These are phyloP conservation scores for Ophiostoma himal-ulmi DNA, from an alignment of 2,329 filamentous ascomycete genomes.

Conservation along the genomic window DNA sequence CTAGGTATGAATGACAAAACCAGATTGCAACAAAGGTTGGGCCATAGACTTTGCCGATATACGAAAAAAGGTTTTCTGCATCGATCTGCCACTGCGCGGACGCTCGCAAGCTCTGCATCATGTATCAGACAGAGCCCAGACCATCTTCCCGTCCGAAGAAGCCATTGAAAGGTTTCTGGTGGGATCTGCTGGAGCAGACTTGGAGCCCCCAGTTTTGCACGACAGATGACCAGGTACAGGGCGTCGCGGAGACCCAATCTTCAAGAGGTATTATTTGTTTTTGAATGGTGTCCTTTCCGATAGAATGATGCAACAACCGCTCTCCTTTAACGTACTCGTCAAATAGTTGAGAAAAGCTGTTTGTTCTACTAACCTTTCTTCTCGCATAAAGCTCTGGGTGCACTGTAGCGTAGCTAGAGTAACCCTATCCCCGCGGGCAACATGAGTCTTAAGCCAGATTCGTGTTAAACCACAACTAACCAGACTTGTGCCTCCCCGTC, in stretches of 20 bases:
- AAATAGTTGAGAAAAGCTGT: constrained; percentile 21
- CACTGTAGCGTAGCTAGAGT: constrained; percentile 41
- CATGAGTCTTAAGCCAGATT: too few species aligned
- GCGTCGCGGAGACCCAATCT: constrained; percentile 40
- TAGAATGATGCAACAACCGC: constrained; percentile 27
- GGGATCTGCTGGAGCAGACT: constrained; percentile 20
- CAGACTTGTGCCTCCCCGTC: too few species aligned
- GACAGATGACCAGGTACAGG: constrained; percentile 41
- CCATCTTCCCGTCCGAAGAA: constrained; percentile 19
- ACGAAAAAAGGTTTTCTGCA: constrained; percentile 41
- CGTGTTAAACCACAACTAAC: too few species aligned
- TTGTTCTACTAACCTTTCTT: constrained; percentile 37
- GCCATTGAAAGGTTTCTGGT: not conserved
- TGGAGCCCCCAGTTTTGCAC: constrained; percentile 27
- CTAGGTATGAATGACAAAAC: constrained; percentile 42
- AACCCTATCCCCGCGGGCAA: too few species aligned
- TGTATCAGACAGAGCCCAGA: constrained; percentile 26
- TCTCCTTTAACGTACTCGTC: not conserved
- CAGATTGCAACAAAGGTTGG: constrained; percentile 44
- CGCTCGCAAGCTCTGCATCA: constrained; percentile 29
- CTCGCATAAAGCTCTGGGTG: constrained; percentile 45
- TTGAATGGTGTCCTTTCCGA: constrained; percentile 36
- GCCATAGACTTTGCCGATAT: constrained; percentile 39
- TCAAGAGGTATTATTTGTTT: constrained; percentile 44
- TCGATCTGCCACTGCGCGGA: constrained; percentile 40